Base-by-base conservation (phyloP, 2,329 filamentous ascomycete genomes). In the Cladobotryum mycophilum region DNA sequence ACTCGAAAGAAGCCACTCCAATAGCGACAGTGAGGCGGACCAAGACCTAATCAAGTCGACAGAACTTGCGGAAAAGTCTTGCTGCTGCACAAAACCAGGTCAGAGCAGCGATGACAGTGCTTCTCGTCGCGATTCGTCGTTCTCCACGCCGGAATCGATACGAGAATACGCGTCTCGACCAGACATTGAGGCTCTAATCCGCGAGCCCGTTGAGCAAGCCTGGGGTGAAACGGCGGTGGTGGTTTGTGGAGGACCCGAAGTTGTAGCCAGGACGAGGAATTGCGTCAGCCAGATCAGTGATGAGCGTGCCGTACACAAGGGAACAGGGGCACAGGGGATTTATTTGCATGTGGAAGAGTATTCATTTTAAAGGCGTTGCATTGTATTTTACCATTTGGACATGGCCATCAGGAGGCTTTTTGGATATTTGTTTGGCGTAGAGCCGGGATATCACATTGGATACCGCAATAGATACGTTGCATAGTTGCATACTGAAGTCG, bases 281-380 rank as follows among this genome's bases (percentile, higher is more conserved):
- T 75, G 70, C 51, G 79, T 84, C 3, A 75, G 76, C 2, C 67
- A 65, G 30, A 54, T 84, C 53, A 81, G 78, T 48, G 80, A 84
- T 57, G 80, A 84, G 65, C 67, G 81, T 38, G 81, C 76, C 1
- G 80, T 84, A 18, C 81, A 84, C 60, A 84, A 84, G 62, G 81
- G 81, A 5, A 83, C 79, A 0, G 80, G 79, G 1, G 80, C 81
- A 0, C 81, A 84, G 60, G 81, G 81, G 0, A 83, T 84, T 38
- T 74, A 77, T 60, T 59, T 84, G 49, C 75, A 81, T 60, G 79
- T 78, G 1, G 81, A 84, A 55, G 80, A 84, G 61, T 84, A 82
- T 62, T 72, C 71, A 20, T 79, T 79, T 55, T 80, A 20, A 30
- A 5, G 25, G 25, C 9, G 25, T 30, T 30, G 25, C 25, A 11